phyloP scores from a whole-genome alignment of 2,329 filamentous ascomycete genomes.

The Diaporthe helianthi region DNA sequence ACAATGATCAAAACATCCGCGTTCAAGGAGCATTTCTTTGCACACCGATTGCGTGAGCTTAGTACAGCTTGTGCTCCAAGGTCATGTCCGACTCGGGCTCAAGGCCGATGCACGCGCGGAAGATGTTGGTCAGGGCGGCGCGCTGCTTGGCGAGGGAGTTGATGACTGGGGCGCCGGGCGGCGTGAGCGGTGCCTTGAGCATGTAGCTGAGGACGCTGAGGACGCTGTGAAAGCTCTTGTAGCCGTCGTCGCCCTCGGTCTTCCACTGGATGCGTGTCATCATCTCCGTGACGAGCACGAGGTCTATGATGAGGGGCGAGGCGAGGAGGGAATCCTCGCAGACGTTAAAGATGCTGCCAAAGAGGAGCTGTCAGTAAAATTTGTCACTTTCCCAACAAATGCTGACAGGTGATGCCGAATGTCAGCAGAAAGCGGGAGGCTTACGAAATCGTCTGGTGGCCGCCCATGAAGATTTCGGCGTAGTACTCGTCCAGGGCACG shows the following conservation, averaged over 20 bases:
- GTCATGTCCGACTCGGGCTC: conserved; percentile 97
- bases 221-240: conserved; percentile 95
- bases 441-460: conserved; percentile 93
- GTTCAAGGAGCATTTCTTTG: background rate
- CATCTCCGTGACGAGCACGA: conserved; percentile 92
- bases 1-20: background rate
- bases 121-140: conserved; percentile 93
- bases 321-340: conserved; percentile 98
- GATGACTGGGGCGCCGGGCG: conserved; percentile 92
- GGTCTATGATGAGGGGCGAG: conserved; percentile 95
- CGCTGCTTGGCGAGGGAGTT: conserved; percentile 97
- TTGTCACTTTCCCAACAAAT: conserved; percentile 34
- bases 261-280: conserved; percentile 99
- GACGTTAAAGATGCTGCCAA: conserved; percentile 86
- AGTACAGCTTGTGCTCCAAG: conserved; percentile 35
- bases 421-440: conserved; percentile 39
- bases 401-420: too few species aligned
- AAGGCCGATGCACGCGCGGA: conserved; percentile 95
- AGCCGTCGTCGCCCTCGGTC: conserved; percentile 69
- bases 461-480: conserved; percentile 98
- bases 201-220: conserved; percentile 98
- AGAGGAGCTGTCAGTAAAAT: conserved; percentile 11
- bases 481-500: conserved; percentile 99
- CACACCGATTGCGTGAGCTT: background rate
- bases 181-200: conserved; percentile 94